Evolutionary conservation across 768 basidiomycete species (phyloP).

Genomic region (Boletus rubroflammeus): DNA sequence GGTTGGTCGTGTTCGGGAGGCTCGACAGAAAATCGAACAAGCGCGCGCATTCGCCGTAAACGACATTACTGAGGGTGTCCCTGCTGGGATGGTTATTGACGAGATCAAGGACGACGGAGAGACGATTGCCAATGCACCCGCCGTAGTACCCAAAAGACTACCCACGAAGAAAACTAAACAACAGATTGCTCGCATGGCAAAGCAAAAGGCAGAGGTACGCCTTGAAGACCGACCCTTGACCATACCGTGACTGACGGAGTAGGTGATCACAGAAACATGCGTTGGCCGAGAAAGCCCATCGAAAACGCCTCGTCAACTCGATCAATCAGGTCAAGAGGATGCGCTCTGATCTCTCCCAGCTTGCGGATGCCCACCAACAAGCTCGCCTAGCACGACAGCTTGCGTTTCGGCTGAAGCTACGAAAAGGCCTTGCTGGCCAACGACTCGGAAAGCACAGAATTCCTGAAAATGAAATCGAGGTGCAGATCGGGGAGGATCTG

Average conservation of each 20-base stretch:
- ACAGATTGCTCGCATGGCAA: conserved; percentile 67
- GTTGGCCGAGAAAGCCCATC: conserved; percentile 53
- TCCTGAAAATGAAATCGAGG: conserved; percentile 63
- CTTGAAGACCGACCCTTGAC: not conserved
- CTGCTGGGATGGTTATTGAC: conserved; percentile 67
- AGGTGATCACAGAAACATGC: conserved; percentile 51
- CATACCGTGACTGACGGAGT: not conserved
- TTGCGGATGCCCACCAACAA: conserved; percentile 37
- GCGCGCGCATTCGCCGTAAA: conserved; percentile 38
- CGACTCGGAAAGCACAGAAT: conserved; percentile 80
- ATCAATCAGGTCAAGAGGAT: conserved; percentile 55
- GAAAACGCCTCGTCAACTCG: conserved; percentile 58
- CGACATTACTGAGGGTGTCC: conserved; percentile 35
- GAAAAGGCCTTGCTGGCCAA: conserved; percentile 66
- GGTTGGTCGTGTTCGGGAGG: conserved; percentile 48
- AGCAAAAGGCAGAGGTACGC: conserved; percentile 60
- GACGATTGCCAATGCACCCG: conserved; percentile 30
- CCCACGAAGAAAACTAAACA: conserved; percentile 54
- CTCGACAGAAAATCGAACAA: conserved; percentile 53
- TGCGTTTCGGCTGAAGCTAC: conserved; percentile 47
- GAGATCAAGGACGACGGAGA: conserved; percentile 40
- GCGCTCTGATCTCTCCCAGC: conserved; percentile 40
- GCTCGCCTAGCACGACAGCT: conserved; percentile 37
- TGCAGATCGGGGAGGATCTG: conserved; percentile 89
- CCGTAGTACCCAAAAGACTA: conserved; percentile 36